Percentiles rank a stretch among this genome's conserved stretches.
Evolutionary conservation across 140 eudicot species (phyloP).

Genomic region (Ambrosia hybrid): DNA sequence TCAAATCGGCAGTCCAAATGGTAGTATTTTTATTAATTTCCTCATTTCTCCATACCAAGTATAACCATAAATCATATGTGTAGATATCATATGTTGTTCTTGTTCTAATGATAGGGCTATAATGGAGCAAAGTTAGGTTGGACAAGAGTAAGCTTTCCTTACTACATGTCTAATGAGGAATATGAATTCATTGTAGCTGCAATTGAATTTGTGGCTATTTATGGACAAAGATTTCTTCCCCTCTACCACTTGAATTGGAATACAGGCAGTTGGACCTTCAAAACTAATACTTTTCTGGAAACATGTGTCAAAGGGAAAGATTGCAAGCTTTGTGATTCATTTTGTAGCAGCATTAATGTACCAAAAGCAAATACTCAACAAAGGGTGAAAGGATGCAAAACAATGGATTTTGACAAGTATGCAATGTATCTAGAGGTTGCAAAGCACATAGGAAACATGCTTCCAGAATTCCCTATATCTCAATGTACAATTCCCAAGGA

Average conservation of each 20-base stretch:
- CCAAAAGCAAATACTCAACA: background rate
- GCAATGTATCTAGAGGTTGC: slow-evolving; percentile 47
- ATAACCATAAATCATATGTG: no score
- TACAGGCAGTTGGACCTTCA: slow-evolving; percentile 60
- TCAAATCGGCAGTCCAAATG: slow-evolving; percentile 42
- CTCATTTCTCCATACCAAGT: background rate
- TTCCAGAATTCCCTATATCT: slow-evolving; percentile 43
- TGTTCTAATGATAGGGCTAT: slow-evolving; percentile 48
- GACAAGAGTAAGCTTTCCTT: slow-evolving; percentile 85
- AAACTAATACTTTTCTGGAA: slow-evolving; percentile 18
- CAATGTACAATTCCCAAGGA: slow-evolving; percentile 39
- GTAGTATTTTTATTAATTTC: slow-evolving; percentile 16
- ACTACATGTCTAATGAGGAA: slow-evolving; percentile 75
- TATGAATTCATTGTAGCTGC: slow-evolving; percentile 59
- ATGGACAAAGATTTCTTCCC: slow-evolving; percentile 36
- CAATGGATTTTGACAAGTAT: slow-evolving; percentile 9
- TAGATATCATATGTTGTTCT: no score
- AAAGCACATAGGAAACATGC: slow-evolving; percentile 38
- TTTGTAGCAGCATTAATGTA: background rate
- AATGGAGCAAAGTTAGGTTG: slow-evolving; percentile 67
- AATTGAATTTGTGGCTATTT: slow-evolving; percentile 56
- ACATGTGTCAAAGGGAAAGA: slow-evolving; percentile 7
- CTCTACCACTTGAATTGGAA: slow-evolving; percentile 63
- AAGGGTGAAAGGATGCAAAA: background rate
- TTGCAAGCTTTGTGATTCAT: slow-evolving; percentile 1